Conservation (phyloP, 2,329 filamentous ascomycete species). For the Ophiocordyceps camponoti-saundersi region DNA sequence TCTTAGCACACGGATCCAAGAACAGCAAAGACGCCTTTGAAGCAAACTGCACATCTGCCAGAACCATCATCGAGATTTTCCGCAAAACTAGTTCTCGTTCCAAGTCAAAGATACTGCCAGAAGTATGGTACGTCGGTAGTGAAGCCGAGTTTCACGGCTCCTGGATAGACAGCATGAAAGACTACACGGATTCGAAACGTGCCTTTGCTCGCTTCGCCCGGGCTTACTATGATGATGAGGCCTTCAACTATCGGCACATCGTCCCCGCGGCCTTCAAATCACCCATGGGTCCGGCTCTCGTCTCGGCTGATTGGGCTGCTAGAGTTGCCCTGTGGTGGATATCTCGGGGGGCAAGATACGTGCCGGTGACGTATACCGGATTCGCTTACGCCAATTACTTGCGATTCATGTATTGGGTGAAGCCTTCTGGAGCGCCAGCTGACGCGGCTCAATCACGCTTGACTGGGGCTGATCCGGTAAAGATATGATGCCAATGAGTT, state of each 20-base stretch:
- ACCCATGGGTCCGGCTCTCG: too few relatives aligned
- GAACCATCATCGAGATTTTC: conserved; percentile 2
- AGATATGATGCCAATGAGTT: too few relatives aligned
- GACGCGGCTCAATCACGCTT: too few relatives aligned
- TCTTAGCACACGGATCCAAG: too few relatives aligned
- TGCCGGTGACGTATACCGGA: conserved; percentile 6
- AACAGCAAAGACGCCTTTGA: not conserved
- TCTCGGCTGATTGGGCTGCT: conserved; percentile 5
- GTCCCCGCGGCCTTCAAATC: too few relatives aligned
- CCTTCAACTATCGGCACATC: too few relatives aligned
- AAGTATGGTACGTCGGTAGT: conserved; percentile 7
- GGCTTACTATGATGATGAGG: too few relatives aligned
- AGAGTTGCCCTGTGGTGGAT: conserved; percentile 5
- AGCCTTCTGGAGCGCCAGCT: not conserved
- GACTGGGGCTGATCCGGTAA: too few relatives aligned
- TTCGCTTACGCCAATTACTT: conserved; percentile 4
- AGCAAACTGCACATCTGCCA: conserved; percentile 3
- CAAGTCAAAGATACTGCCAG: conserved; percentile 1
- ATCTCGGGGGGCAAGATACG: conserved; percentile 5
- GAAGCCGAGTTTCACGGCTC: conserved; percentile 7
- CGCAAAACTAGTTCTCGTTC: not conserved
- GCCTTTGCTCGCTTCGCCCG: too few relatives aligned
- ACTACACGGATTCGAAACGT: conserved; percentile 4
- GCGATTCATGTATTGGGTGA: conserved; percentile 3
- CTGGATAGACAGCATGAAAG: conserved; percentile 3